phyloP scores from a whole-genome alignment of 352 stramenopile species.

The Phytopythium mirpurense region DNA sequence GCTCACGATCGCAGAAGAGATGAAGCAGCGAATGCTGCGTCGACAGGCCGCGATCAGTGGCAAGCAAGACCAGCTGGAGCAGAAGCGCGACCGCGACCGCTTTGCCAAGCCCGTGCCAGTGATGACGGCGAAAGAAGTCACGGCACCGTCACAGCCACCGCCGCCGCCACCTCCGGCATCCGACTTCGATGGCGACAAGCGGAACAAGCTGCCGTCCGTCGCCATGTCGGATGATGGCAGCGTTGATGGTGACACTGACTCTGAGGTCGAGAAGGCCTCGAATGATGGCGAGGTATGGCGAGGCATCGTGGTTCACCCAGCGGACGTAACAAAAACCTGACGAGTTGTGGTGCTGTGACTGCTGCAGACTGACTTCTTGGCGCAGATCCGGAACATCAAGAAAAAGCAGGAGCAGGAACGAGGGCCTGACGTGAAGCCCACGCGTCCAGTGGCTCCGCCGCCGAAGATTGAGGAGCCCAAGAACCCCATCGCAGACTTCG shows the following conservation, averaged over 20 bases:
- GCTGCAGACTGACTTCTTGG: slow-evolving; percentile 62
- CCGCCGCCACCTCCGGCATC: slow-evolving; percentile 40
- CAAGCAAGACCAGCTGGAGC: slow-evolving; percentile 80
- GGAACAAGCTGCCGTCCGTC: slow-evolving; percentile 55
- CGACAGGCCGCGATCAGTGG: slow-evolving; percentile 75
- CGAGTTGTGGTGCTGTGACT: neutral
- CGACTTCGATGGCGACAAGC: slow-evolving; percentile 24
- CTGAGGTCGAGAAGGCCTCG: slow-evolving; percentile 47
- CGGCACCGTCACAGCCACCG: slow-evolving; percentile 29
- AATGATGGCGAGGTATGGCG: slow-evolving; percentile 55
- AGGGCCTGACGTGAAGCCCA: slow-evolving; percentile 10
- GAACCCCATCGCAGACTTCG: slow-evolving; percentile 58
- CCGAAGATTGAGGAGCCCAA: slow-evolving; percentile 47
- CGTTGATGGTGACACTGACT: slow-evolving; percentile 32
- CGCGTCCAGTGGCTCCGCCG: slow-evolving; percentile 17
- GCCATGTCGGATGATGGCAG: slow-evolving; percentile 84
- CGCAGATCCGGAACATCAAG: slow-evolving; percentile 80
- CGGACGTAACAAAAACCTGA: slow-evolving; percentile 1
- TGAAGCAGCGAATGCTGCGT: slow-evolving; percentile 76
- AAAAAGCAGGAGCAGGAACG: slow-evolving; percentile 64
- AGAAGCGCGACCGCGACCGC: slow-evolving; percentile 67
- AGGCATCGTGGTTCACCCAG: neutral
- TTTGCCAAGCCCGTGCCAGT: slow-evolving; percentile 67
- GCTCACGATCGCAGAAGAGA: slow-evolving; percentile 74
- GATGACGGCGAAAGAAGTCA: slow-evolving; percentile 76